These are phyloP conservation scores for Narthecium ossifragum DNA, from an alignment of 106 monocot genomes.

Conservation along the genomic window DNA sequence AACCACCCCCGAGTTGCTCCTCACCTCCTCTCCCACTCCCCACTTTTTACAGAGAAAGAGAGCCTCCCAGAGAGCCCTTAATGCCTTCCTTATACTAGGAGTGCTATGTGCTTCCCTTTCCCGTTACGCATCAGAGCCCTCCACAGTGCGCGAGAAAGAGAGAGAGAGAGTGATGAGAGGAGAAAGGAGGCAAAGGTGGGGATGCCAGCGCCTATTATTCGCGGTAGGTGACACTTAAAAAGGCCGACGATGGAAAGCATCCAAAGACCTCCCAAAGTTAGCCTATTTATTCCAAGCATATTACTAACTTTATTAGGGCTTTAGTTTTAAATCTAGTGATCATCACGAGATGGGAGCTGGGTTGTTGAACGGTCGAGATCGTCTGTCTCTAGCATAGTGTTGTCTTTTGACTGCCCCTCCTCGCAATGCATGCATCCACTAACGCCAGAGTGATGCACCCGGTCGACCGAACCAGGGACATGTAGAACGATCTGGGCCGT, in stretches of 20 bases:
- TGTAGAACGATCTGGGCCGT: slow-evolving; percentile 1
- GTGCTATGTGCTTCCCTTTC: too few relatives aligned
- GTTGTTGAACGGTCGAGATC: neutral
- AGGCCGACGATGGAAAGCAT: neutral
- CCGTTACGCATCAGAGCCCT: neutral
- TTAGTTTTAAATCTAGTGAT: too few relatives aligned
- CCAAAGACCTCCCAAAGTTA: slow-evolving; percentile 7
- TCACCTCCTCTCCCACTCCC: neutral
- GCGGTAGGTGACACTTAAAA: slow-evolving; percentile 9
- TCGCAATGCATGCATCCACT: too few relatives aligned
- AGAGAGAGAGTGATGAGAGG: neutral
- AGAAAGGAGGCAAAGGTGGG: neutral
- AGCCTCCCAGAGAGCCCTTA: too few relatives aligned
- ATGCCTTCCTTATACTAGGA: too few relatives aligned
- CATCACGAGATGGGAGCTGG: neutral
- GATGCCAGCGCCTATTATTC: neutral
- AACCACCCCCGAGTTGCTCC: neutral
- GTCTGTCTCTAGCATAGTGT: too few relatives aligned
- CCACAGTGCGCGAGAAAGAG: neutral
- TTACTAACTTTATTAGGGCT: too few relatives aligned
- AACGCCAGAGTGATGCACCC: too few relatives aligned
- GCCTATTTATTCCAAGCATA: too few relatives aligned
- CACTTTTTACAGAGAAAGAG: too few relatives aligned
- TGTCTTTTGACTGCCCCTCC: neutral
- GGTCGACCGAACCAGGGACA: too few relatives aligned